Evolutionary conservation across 495 filamentous ascomycete genomes (phyloP), one percentile per base, ranked within the genome.

Genomic region (Rostrohypoxylon terebratum): DNA sequence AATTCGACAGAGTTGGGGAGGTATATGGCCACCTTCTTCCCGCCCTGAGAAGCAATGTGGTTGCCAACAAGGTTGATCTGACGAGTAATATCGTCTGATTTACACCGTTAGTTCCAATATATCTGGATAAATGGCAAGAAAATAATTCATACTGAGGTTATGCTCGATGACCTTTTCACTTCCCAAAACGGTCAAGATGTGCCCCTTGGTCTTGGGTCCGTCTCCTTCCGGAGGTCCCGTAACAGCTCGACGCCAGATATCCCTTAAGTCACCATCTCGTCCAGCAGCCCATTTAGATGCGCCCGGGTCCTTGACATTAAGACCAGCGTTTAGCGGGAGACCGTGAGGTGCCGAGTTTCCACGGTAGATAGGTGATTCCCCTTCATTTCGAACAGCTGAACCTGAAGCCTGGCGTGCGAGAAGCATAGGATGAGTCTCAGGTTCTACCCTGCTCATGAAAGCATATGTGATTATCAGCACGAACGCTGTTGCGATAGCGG

Each of bases 1-100:
- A 96, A 89, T 80, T 98, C 96, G 75, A 97, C 84, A 50, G 93
- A 96, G 83, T 99, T 98, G 2, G 94, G 94, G 25, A 98, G 87
- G 79, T 96, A 96, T 69, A 99, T 86, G 23, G 93, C 96, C 25
- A 98, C 92, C 36, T 88, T 90, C 77, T 90, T 90, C n/a, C 86
- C 91, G 14, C 88, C 88, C 66, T 91, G 85, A 67, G 90, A 85
- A 38, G 78, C 72, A 47, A 98, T 81, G 69, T 94, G 86, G 68
- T 88, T 84, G 66, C 96, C 96, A 66, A 98, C 89, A 8, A 96
- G 87, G 79, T 92, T 93, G 76, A 98, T 97, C 79, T 97, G 91
- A 63, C 90, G 89, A 0, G 91, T 95, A 18, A 98, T 79, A 54
- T 92, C 88, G 44, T 87, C 87, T 87, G 72, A 54, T 20, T 36